Evolutionary conservation across 768 basidiomycete genomes (phyloP).

Genomic region (Naganishia vishniacii): DNA sequence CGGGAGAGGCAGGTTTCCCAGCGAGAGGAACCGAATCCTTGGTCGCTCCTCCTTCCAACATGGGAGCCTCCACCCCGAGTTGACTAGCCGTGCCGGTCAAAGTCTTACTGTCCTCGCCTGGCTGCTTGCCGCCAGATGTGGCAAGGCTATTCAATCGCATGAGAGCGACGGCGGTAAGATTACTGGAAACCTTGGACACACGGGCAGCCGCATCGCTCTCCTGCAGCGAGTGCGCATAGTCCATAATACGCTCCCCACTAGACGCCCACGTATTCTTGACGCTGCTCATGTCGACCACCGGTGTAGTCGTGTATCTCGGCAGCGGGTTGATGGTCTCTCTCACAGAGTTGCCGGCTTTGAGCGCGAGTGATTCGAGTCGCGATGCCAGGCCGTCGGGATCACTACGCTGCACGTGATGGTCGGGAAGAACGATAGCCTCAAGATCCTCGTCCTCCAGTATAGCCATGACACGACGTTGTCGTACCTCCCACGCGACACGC

Average conservation of each 20-base stretch:
- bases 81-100: too few relatives aligned
- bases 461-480: slow-evolving; percentile 30
- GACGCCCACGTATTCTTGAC: neutral
- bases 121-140: neutral
- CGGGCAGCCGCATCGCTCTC: slow-evolving; percentile 37
- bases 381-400: neutral
- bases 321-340: slow-evolving; percentile 4
- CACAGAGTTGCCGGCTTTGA: slow-evolving; percentile 4
- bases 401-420: neutral
- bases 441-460: slow-evolving; percentile 15
- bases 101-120: neutral
- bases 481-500: slow-evolving; percentile 30
- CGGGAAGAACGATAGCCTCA: slow-evolving; percentile 12
- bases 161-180: slow-evolving; percentile 33
- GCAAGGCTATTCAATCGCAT: slow-evolving; percentile 26
- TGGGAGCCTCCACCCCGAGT: too few relatives aligned
- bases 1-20: too few relatives aligned
- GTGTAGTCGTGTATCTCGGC: neutral
- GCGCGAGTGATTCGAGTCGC: neutral
- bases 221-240: slow-evolving; percentile 31
- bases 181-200: slow-evolving; percentile 33
- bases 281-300: slow-evolving; percentile 5
- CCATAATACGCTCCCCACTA: slow-evolving; percentile 21
- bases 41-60: neutral
- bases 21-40: too few relatives aligned